Base-by-base conservation (phyloP, 441 rosid species). In the Populus hybrid region DNA sequence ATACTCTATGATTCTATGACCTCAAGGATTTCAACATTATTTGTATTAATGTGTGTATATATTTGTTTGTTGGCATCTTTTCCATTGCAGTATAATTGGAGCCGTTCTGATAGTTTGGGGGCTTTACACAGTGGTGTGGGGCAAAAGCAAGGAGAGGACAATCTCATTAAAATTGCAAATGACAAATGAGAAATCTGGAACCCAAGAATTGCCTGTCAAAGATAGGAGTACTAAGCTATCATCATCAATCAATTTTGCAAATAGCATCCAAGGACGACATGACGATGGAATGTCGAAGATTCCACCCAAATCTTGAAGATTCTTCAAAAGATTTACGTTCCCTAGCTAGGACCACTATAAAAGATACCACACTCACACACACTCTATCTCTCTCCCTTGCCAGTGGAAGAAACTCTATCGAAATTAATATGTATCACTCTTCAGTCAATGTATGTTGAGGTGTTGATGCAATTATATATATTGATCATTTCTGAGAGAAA, bases 71-170 rank as follows among this genome's bases (percentile, higher is more conserved):
- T 18, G 30, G 18, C 30, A 28, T 59, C 23, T 75, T 2, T 34
- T 72, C 72, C 89, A 94, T 34, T 72, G 74, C 89, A 94, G 98
- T 80, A 77, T 94, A 69, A 82, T 93, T 9, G 98, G 99, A 76
- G 93, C 97, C 0, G 57, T 90, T 34, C 20, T 92, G 78, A 90
- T 94, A 70, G 95, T 93, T 14, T 10, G 84, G 38, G 98, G 98
- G 42, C 93, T 93, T 4, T 94, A 94, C 82, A 85, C 88, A 8
- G 98, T 94, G 35, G 91, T 90, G 34, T 93, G 98, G 98, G 99
- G 97, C 0, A 94, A 94, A 75, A 93, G 92, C 85, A 94, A 94
- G 57, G 97, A 94, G 53, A 21, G 0, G 1, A 21, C 3, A 12
- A 67, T 6, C 76, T 67, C 90, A 21, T 35, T 71, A 65, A 26